Percentiles rank a stretch among this genome's conserved stretches.
These are phyloP conservation scores for Apiospora phragmitis DNA, from an alignment of 2,329 filamentous ascomycete species.

Conservation along the genomic window DNA sequence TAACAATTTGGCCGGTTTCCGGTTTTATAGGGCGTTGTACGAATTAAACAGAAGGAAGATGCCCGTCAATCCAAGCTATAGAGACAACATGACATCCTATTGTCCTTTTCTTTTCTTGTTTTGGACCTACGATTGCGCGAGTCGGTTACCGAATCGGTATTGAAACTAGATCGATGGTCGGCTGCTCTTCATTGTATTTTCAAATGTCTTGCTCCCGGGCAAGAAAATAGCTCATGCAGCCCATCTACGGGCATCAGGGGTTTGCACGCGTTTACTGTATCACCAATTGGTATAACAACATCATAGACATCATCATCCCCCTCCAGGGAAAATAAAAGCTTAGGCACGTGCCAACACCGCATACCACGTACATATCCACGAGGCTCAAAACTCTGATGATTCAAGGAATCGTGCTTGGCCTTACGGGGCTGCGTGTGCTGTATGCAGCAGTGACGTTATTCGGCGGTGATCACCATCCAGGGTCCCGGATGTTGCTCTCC, in stretches of 20 bases:
- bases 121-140: background rate
- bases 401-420: background rate
- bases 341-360: background rate
- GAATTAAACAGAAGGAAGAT: conserved; percentile 26
- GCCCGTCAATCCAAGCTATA: conserved; percentile 23
- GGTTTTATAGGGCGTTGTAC: conserved; percentile 30
- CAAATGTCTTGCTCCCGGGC: background rate
- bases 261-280: background rate
- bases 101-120: background rate
- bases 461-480: background rate
- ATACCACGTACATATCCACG: background rate
- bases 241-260: background rate
- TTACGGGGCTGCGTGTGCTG: background rate
- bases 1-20: background rate
- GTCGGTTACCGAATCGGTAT: too few relatives aligned
- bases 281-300: background rate
- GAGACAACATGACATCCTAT: background rate
- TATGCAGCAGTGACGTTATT: conserved; percentile 6
- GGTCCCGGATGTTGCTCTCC: background rate
- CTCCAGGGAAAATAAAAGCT: background rate
- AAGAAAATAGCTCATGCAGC: background rate
- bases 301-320: background rate
- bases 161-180: background rate
- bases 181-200: background rate
- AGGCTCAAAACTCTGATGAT: background rate